Percentiles rank a stretch among this genome's conserved stretches.
These are phyloP conservation scores for Hibiscus trionum DNA, from an alignment of 345 rosid genomes.

Conservation along the genomic window DNA sequence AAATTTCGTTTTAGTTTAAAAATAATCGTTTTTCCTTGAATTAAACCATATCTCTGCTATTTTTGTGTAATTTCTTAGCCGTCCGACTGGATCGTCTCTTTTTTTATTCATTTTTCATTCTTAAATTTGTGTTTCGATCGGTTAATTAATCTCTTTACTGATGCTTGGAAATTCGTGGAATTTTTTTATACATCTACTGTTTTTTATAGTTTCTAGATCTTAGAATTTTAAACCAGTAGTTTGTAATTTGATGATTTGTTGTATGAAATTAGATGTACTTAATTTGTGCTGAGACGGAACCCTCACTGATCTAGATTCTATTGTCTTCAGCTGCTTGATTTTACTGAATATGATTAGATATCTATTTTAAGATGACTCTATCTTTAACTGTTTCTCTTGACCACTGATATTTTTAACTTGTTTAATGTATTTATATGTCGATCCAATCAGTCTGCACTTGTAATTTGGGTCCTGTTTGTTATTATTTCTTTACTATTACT, in stretches of 20 bases:
- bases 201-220: neutral
- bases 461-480: conserved; percentile 1
- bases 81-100: neutral
- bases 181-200: neutral
- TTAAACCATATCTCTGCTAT: neutral
- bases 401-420: neutral
- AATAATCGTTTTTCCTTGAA: neutral
- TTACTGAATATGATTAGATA: neutral
- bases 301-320: conserved; percentile 1
- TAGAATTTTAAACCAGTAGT: neutral
- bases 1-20: neutral
- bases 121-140: neutral
- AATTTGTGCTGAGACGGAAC: neutral
- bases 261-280: neutral
- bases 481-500: neutral
- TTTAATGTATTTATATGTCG: neutral
- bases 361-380: neutral
- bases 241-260: neutral
- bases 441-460: neutral
- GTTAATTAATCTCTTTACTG: neutral
- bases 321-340: neutral
- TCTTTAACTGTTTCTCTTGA: neutral
- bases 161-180: neutral
- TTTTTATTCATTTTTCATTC: neutral
- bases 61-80: neutral